Base-by-base conservation (phyloP, 352 stramenopile genomes). In the Phytophthora constricta region DNA sequence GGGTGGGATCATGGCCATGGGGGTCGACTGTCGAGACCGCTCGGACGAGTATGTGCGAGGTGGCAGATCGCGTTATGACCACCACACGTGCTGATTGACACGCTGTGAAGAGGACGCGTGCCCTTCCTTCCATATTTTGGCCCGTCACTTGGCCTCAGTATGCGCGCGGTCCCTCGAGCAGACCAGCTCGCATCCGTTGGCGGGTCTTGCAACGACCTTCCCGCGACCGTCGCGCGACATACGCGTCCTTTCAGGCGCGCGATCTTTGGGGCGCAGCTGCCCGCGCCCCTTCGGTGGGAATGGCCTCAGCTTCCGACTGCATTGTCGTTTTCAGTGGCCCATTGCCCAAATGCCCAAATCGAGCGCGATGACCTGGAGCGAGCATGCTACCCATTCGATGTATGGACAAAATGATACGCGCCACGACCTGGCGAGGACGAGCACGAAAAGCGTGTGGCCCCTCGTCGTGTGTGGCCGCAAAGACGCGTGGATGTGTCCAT, bases 111-210 rank as follows among this genome's bases (percentile, higher is more conserved):
- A 46, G 55, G 58, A 52, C 39, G 50, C 54, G 55, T 41, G 60
- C 49, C 50, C 42, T 41, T 28, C 57, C 45, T 71, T 81, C 65
- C 49, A 76, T 70, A 69, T 80, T 80, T 62, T 23, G 50, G 28
- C 23, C 39, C n/a, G n/a, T 72, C 20, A 68, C 58, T 70, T 42
- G 14, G 19, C 61, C 65, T 73, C 25, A 67, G 17, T 77, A 73
- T 73, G 58, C 10, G 39, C n/a, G 27, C 11, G 42, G 22, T 58
- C 43, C 25, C 11, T 47, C 3, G 10, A 11, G 37, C 23, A 51
- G 56, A 75, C 65, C 62, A 68, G 49, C 55, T 37, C 67, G 61
- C 70, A 74, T 79, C 71, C 70, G 59, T 75, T 75, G 54, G 60
- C 20, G 41, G 10, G 22, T 4, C 59, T 81, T 81, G 50, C 20